Conservation (phyloP, 2,329 filamentous ascomycete genomes). For the Fonsecaea erecta region DNA sequence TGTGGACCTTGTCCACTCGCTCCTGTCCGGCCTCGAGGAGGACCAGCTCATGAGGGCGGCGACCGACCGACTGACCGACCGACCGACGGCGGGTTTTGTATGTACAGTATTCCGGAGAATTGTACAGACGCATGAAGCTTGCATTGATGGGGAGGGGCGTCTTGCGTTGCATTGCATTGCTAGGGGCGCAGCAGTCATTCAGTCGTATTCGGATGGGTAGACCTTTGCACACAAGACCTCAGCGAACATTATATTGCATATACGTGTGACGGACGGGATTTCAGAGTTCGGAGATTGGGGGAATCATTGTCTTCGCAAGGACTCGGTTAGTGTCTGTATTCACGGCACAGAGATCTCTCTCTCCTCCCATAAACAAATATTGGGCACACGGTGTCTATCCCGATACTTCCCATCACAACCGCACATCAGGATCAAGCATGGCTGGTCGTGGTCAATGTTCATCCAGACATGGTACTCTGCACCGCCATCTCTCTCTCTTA, state of each 20-base stretch:
- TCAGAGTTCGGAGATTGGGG: too few relatives aligned
- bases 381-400: not conserved
- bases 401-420: not conserved
- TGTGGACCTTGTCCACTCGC: not conserved
- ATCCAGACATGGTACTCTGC: not conserved
- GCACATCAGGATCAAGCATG: not conserved
- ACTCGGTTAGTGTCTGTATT: not conserved
- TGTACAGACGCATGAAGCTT: not conserved
- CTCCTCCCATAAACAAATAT: not conserved
- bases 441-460: not conserved
- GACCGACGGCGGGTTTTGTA: not conserved
- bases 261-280: not conserved
- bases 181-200: not conserved
- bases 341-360: not conserved
- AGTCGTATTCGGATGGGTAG: not conserved
- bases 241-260: too few relatives aligned
- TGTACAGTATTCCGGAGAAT: not conserved
- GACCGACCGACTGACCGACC: not conserved
- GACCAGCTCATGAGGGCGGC: not conserved
- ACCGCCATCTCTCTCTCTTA: too few relatives aligned
- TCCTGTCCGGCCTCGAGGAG: not conserved
- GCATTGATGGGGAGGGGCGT: conserved; percentile 9
- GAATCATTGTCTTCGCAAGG: conserved; percentile 3
- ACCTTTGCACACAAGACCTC: not conserved
- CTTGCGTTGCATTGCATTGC: not conserved